A percentile compares a stretch with the other conserved stretches of the same genome.
phyloP scores from a whole-genome alignment of 2,329 filamentous ascomycete genomes.

The Colletotrichum sojae region DNA sequence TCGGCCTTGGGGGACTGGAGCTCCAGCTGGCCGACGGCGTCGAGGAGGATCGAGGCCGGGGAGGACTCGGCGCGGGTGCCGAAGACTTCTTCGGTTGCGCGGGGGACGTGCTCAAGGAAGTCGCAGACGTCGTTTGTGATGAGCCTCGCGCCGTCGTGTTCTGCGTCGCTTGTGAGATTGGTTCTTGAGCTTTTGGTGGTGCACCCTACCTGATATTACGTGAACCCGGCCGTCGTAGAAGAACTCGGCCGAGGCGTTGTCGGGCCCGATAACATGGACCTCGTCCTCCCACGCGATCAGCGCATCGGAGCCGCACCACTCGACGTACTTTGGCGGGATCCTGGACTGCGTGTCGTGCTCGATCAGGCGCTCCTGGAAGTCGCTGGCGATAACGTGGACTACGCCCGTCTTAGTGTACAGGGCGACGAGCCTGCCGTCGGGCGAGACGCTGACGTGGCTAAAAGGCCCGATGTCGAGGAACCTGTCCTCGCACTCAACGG shows the following conservation, averaged over 20 bases:
- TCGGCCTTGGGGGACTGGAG: conserved; percentile 96
- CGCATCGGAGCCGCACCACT: conserved; percentile 97
- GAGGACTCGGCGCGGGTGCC: conserved; percentile 89
- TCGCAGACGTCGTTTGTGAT: conserved; percentile 96
- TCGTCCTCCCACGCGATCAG: conserved; percentile 98
- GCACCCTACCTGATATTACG: conserved; percentile 78
- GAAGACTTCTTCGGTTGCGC: conserved; percentile 90
- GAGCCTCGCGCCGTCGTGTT: conserved; percentile 87
- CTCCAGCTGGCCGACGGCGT: conserved; percentile 92
- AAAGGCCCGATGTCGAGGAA: conserved; percentile 94
- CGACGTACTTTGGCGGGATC: conserved; percentile 87
- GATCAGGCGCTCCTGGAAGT: conserved; percentile 92
- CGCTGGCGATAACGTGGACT: conserved; percentile 93
- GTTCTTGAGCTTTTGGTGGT: neutral
- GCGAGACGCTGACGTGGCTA: conserved; percentile 89
- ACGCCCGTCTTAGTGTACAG: conserved; percentile 89
- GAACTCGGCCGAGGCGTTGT: conserved; percentile 81
- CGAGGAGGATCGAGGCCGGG: conserved; percentile 90
- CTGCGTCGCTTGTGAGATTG: conserved; percentile 51
- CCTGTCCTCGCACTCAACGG: conserved; percentile 90
- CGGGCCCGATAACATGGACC: conserved; percentile 91
- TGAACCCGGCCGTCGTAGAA: conserved; percentile 95
- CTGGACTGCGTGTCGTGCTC: conserved; percentile 92
- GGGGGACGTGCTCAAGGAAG: conserved; percentile 94
- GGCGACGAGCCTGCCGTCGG: conserved; percentile 89